Evolutionary conservation across 768 basidiomycete species (phyloP).

Genomic region (Suillus paluster): DNA sequence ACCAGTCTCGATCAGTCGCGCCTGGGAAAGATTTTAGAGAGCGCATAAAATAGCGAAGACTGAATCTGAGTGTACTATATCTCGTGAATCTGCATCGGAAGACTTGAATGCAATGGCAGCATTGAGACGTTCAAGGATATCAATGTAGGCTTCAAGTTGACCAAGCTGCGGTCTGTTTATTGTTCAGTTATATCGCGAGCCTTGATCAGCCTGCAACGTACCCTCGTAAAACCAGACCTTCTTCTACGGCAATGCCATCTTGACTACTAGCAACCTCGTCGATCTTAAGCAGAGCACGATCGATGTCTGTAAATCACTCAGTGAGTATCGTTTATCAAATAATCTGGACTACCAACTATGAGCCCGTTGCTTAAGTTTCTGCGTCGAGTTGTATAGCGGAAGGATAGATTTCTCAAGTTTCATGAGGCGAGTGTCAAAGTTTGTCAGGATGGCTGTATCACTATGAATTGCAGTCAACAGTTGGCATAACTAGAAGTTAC

Average conservation of each 20-base stretch:
- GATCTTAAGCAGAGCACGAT: conserved; percentile 76
- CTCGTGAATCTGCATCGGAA: conserved; percentile 54
- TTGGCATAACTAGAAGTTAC: conserved; percentile 25
- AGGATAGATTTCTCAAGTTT: conserved; percentile 86
- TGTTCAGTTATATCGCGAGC: conserved; percentile 3
- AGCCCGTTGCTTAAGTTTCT: conserved; percentile 70
- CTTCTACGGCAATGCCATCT: conserved; percentile 77
- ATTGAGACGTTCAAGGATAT: conserved; percentile 77
- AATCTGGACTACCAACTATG: conserved; percentile 56
- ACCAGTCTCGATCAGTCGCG: conserved; percentile 82
- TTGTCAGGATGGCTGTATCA: conserved; percentile 78
- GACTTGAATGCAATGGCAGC: conserved; percentile 79
- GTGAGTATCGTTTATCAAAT: not conserved
- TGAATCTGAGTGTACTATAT: conserved; percentile 47
- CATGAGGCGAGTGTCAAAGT: conserved; percentile 80
- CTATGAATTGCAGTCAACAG: conserved; percentile 28
- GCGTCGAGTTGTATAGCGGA: conserved; percentile 80
- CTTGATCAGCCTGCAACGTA: conserved; percentile 30
- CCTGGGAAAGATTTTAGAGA: conserved; percentile 34
- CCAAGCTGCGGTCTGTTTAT: conserved; percentile 66
- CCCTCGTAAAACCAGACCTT: conserved; percentile 81
- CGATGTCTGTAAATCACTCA: conserved; percentile 61
- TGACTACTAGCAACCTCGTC: conserved; percentile 78
- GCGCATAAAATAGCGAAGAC: not conserved
- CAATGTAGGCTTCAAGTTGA: conserved; percentile 67